Conservation (phyloP, 495 filamentous ascomycete species). For the Tuber melanosporum region DNA sequence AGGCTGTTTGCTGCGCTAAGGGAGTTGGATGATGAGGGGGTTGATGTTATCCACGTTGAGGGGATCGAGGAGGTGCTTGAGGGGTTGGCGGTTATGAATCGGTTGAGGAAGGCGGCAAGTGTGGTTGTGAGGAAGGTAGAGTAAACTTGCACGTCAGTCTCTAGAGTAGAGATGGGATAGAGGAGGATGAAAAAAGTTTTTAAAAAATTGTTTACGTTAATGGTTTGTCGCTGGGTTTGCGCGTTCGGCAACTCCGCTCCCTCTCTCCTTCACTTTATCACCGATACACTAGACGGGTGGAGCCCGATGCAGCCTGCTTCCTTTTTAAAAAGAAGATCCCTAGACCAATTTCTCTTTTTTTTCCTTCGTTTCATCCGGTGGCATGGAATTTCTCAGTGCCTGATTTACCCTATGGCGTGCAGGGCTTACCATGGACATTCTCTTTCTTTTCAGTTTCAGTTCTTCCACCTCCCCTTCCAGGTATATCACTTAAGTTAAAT, state of each 20-base stretch:
- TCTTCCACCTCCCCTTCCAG: neutral
- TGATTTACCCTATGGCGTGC: neutral
- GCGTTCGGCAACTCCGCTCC: neutral
- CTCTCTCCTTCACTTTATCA: neutral
- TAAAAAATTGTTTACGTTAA: neutral
- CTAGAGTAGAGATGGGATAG: neutral
- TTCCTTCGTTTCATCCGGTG: neutral
- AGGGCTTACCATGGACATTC: neutral
- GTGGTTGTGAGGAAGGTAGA: constrained; percentile 38
- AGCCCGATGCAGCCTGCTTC: neutral
- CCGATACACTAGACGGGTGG: neutral
- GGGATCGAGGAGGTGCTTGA: constrained; percentile 79
- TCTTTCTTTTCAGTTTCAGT: neutral
- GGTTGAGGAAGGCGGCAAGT: constrained; percentile 76
- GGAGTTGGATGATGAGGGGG: constrained; percentile 69
- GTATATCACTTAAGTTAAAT: neutral
- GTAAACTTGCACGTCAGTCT: neutral
- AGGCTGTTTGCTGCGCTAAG: constrained; percentile 80
- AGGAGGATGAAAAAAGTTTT: neutral
- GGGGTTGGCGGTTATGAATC: constrained; percentile 94
- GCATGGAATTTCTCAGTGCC: neutral
- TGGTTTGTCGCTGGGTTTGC: neutral
- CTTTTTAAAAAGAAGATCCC: neutral
- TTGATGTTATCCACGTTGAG: constrained; percentile 86
- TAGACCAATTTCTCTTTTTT: neutral